These are phyloP conservation scores for Sporothrix pallida DNA, from an alignment of 2,329 filamentous ascomycete genomes.

Conservation along the genomic window DNA sequence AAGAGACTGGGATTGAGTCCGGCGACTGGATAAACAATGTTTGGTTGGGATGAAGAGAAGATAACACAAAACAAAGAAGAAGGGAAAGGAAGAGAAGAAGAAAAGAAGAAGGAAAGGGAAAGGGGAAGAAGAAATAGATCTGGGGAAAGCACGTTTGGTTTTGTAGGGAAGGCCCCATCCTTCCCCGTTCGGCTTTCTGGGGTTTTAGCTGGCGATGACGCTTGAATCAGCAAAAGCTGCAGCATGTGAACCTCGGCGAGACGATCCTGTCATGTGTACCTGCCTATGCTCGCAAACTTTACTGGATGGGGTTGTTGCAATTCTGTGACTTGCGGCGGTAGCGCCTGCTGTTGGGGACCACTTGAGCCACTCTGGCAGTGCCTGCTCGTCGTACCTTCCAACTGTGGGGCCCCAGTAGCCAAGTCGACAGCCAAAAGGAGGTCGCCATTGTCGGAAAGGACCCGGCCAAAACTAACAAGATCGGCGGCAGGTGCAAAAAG, in stretches of 20 bases:
- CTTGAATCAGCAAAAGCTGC: constrained; percentile 23
- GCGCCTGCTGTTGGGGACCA: constrained; percentile 5
- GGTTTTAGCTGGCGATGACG: constrained; percentile 33
- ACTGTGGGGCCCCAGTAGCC: constrained; percentile 1
- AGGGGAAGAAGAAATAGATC: constrained; percentile 5
- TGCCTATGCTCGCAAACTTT: constrained; percentile 11
- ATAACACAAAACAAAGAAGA: constrained; percentile 12
- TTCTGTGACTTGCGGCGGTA: constrained; percentile 24
- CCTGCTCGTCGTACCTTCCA: background rate
- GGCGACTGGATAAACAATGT: background rate
- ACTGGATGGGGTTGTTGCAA: constrained; percentile 15
- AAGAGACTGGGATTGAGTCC: background rate
- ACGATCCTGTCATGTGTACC: constrained; percentile 31
- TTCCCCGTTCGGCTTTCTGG: constrained; percentile 32
- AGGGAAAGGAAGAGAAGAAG: background rate
- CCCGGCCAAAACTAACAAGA: background rate
- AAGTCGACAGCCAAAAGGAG: background rate
- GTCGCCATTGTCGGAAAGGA: background rate
- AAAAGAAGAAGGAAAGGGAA: background rate
- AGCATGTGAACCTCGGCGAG: constrained; percentile 35
- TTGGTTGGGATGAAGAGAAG: background rate
- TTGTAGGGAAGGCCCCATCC: constrained; percentile 22
- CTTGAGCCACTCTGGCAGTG: background rate
- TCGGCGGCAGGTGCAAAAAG: constrained; percentile 1
- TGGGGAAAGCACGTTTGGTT: constrained; percentile 30